Evolutionary conservation across 129 eudicot species (phyloP), one percentile per base, ranked within the genome.

Genomic region (Escallonia rubra): DNA sequence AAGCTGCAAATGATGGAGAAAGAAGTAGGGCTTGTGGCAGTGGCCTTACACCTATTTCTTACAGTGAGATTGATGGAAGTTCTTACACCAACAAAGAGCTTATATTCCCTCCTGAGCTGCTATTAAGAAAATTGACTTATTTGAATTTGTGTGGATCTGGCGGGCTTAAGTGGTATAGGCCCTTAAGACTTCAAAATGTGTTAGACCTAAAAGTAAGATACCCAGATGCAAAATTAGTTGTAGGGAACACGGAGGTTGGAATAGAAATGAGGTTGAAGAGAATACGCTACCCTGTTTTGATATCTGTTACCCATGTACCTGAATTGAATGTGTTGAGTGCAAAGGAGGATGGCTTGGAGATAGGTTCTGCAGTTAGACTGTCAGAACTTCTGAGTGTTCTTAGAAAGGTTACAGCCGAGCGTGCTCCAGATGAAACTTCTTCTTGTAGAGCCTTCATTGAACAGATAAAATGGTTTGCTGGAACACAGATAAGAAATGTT

Each of bases 391-490:
- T 74, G 71, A 76, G 63, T 44, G 65, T 68, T 43, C 57, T 94
- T 13, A 81, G 74, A 76, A 60, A 69, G 64, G 76, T 73, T 64
- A 23, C 71, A 0, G 39, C 62, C 10, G 82, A 87, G 65, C 97
- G 89, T 48, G 70, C 81, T 34, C 10, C 76, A 59, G 66, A 79
- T 76, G 93, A 94, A 81, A 87, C 88, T 63, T 81, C 93, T 52
- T 72, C 96, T 5, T 87, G 90, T 63, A 79, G 74, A 61, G 87
- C 97, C 48, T 74, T 94, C 57, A 69, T 80, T 49, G 93, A 87
- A 49, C 99, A 94, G 75, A 62, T 90, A 68, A 94, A 83, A 81
- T 94, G 97, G 99, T 94, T 94, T 81, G 99, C 97, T 4, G 99
- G 99, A 67, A 83, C 85, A 10, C 99, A 94, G 60, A 94, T 94